Conservation (phyloP, 371 early-diverging fungal genomes). For the Sporodiniella umbellata region DNA sequence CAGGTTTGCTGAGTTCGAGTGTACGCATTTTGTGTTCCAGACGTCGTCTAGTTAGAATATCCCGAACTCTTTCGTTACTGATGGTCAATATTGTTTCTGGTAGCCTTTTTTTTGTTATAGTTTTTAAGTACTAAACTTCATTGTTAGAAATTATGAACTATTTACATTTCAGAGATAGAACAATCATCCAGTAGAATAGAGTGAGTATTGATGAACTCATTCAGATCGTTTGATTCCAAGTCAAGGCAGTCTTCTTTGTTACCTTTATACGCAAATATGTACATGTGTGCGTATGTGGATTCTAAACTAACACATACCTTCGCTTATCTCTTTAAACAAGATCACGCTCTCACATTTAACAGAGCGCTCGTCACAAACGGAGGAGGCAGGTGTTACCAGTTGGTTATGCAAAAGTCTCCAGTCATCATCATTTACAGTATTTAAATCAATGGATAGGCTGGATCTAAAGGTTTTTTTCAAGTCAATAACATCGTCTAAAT, state of each 20-base stretch:
- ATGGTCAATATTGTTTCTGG: background rate
- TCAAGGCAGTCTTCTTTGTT: conserved; percentile 15
- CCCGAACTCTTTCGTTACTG: background rate
- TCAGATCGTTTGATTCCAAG: conserved; percentile 11
- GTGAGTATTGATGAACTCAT: conserved; percentile 14
- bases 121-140: background rate
- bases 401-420: conserved; percentile 11
- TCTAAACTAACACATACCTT: conserved; percentile 9
- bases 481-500: conserved; percentile 14
- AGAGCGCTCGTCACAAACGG: conserved; percentile 12
- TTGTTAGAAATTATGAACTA: background rate
- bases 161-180: background rate
- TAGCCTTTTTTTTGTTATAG: background rate
- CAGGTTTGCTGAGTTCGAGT: too few relatives aligned
- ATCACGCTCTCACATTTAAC: conserved; percentile 18
- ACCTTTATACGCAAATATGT: conserved; percentile 8
- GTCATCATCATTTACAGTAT: conserved; percentile 22
- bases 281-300: background rate
- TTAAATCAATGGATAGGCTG: background rate
- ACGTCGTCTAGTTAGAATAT: background rate
- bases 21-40: background rate
- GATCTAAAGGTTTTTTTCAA: background rate
- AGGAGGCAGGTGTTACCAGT: conserved; percentile 16
- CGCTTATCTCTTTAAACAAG: conserved; percentile 18
- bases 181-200: conserved; percentile 9